Percentiles rank a stretch among this genome's conserved stretches.
Evolutionary conservation across 805 yeast species (phyloP).

Genomic region (Saturnispora mendoncae): DNA sequence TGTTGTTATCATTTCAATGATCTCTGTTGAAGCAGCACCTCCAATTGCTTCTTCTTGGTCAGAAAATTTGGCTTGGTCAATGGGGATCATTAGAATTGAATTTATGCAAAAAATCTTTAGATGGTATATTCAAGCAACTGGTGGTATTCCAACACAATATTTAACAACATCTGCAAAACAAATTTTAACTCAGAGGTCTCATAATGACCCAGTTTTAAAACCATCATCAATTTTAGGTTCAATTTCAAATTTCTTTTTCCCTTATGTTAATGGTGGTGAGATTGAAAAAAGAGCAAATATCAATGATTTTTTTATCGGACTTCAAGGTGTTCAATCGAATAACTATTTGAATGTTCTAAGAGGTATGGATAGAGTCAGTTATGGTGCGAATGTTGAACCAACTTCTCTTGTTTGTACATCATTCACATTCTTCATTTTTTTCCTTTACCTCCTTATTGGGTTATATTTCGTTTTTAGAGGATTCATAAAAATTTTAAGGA

Average conservation of each 20-base stretch:
- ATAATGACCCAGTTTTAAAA: slow-evolving; percentile 16
- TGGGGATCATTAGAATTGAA: slow-evolving; percentile 70
- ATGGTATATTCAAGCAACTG: slow-evolving; percentile 83
- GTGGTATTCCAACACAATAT: slow-evolving; percentile 72
- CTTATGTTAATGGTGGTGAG: slow-evolving; percentile 11
- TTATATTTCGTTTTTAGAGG: slow-evolving; percentile 45
- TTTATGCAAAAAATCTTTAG: slow-evolving; percentile 83
- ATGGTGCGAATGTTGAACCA: slow-evolving; percentile 65
- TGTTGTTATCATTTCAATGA: slow-evolving; percentile 76
- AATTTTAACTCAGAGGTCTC: slow-evolving; percentile 67
- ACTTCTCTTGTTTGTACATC: slow-evolving; percentile 82
- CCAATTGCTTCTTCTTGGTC: slow-evolving; percentile 92
- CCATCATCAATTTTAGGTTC: slow-evolving; percentile 12
- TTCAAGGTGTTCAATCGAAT: slow-evolving; percentile 41
- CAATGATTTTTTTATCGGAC: slow-evolving; percentile 8
- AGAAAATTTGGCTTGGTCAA: slow-evolving; percentile 88
- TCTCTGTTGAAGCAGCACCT: slow-evolving; percentile 76
- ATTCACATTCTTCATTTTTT: slow-evolving; percentile 72
- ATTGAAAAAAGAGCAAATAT: neutral
- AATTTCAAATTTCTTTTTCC: slow-evolving; percentile 15
- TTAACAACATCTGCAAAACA: slow-evolving; percentile 53
- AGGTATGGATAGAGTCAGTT: slow-evolving; percentile 83
- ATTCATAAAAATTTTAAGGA: slow-evolving; percentile 5
- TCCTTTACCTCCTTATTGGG: slow-evolving; percentile 64
- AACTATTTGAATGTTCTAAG: slow-evolving; percentile 58